Conservation (phyloP, 208 protist species). For the Tetramitus jugosus region DNA sequence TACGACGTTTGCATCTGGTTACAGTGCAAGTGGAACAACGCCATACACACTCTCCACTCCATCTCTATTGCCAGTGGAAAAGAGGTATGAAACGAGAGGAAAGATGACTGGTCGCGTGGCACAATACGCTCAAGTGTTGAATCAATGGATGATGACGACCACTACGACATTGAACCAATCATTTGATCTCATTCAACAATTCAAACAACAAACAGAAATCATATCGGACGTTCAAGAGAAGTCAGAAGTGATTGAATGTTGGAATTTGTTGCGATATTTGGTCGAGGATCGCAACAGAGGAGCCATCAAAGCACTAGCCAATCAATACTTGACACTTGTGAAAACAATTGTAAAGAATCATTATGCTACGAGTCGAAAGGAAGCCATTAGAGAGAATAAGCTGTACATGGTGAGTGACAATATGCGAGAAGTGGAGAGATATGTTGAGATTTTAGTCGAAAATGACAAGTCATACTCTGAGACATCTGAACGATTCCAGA, state of each 20-base stretch:
- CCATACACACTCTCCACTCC: background rate
- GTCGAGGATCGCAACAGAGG: background rate
- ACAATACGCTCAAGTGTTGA: too few species aligned
- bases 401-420: background rate
- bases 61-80: background rate
- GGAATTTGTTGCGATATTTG: background rate
- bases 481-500: too few species aligned
- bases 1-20: background rate
- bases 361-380: background rate
- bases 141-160: too few species aligned
- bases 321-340: too few species aligned
- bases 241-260: constrained; percentile 13
- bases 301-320: too few species aligned
- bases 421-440: background rate
- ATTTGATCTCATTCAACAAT: too few species aligned
- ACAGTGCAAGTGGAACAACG: background rate
- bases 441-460: background rate
- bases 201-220: too few species aligned
- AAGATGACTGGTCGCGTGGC: background rate
- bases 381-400: too few species aligned
- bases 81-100: background rate
- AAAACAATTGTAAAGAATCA: too few species aligned
- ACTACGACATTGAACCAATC: too few species aligned
- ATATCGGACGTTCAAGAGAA: too few species aligned
- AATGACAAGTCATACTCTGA: too few species aligned